Evolutionary conservation across 306 rosid species (phyloP).

Genomic region (Citrullus mucosospermus): DNA sequence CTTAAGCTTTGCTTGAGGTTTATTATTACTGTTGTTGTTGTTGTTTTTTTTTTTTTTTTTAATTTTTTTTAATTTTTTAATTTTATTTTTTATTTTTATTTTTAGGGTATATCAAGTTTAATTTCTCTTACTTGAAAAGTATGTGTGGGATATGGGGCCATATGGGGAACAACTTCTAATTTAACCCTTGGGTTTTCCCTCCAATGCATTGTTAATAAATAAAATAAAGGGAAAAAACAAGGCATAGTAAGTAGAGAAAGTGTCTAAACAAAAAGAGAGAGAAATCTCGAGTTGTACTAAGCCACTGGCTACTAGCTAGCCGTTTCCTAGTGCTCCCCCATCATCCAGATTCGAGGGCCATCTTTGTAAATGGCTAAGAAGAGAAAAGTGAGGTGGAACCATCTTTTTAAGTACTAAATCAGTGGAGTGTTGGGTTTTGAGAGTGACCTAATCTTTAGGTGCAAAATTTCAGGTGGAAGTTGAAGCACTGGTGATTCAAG

Average conservation of each 20-base stretch:
- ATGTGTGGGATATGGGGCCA: neutral
- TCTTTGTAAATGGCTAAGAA: neutral
- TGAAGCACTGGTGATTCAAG: constrained; percentile 86
- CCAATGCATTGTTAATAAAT: neutral
- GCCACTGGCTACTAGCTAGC: neutral
- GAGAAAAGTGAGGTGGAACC: neutral
- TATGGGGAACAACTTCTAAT: neutral
- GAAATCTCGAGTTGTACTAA: neutral
- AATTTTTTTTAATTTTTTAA: too few species aligned
- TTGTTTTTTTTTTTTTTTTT: too few species aligned
- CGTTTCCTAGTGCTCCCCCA: neutral
- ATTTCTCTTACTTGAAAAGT: neutral
- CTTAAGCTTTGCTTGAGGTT: neutral
- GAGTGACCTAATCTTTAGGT: neutral
- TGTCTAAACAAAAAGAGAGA: neutral
- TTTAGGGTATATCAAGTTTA: neutral
- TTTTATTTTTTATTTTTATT: too few species aligned
- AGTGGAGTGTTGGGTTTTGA: neutral
- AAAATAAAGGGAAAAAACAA: neutral
- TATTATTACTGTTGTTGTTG: too few species aligned
- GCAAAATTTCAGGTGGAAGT: constrained; percentile 57
- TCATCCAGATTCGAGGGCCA: neutral
- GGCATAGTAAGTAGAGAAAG: neutral
- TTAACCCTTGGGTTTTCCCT: neutral
- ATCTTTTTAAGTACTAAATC: neutral